phyloP scores from a whole-genome alignment of 495 filamentous ascomycete genomes.

The Penicillium paradoxum region DNA sequence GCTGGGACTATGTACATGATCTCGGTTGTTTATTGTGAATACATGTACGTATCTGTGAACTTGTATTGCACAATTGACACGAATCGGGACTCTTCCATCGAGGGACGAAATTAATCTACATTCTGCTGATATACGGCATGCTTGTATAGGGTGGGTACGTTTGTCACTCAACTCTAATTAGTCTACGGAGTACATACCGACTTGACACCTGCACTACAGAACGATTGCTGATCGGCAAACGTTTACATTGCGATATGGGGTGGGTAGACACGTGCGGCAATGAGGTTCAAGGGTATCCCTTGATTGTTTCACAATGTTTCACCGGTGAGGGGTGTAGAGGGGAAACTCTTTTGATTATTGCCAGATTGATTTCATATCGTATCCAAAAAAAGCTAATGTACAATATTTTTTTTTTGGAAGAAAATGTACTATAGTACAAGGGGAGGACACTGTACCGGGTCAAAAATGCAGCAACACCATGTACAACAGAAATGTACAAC shows the following conservation, averaged over 20 bases:
- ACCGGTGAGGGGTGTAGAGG: not conserved
- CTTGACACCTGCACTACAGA: no score
- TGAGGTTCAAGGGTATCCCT: not conserved
- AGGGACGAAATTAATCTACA: no score
- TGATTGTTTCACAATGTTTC: not conserved
- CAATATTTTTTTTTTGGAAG: conserved; percentile 4
- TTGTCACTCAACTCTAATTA: no score
- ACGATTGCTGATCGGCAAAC: no score
- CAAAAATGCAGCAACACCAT: conserved; percentile 9
- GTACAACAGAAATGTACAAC: conserved; percentile 13
- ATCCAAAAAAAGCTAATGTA: conserved; percentile 9
- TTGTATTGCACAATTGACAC: no score
- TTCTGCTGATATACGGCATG: no score
- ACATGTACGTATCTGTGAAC: no score
- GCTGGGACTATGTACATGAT: not conserved
- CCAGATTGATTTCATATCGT: not conserved
- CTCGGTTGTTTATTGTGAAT: no score
- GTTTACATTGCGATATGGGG: not conserved
- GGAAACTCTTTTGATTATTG: not conserved
- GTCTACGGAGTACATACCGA: no score
- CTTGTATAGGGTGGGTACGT: no score
- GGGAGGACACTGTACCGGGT: conserved; percentile 5
- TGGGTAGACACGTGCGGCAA: not conserved
- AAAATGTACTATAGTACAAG: conserved; percentile 6
- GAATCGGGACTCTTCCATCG: no score